Percentiles rank a stretch among this genome's conserved stretches.
Conservation (phyloP, 768 basidiomycete species). For the Pholiota microspora region DNA sequence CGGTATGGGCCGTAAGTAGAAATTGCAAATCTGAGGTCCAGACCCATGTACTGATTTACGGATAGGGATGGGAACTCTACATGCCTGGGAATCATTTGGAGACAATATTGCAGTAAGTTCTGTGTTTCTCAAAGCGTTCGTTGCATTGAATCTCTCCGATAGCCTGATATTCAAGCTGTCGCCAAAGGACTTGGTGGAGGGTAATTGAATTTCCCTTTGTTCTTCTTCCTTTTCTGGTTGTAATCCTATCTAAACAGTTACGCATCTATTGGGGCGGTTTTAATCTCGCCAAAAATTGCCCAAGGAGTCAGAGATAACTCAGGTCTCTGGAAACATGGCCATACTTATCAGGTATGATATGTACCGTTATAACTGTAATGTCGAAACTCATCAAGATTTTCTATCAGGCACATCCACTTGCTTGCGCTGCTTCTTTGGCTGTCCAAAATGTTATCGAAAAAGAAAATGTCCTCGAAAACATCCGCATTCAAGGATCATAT, state of each 20-base stretch:
- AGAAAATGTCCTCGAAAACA: slow-evolving; percentile 70
- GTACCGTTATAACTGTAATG: not conserved
- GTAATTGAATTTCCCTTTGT: slow-evolving; percentile 35
- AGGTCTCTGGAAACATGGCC: slow-evolving; percentile 80
- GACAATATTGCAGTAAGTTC: slow-evolving; percentile 56
- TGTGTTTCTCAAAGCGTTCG: not conserved
- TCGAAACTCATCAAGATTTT: not conserved
- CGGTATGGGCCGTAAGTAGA: slow-evolving; percentile 78
- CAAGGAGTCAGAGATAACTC: slow-evolving; percentile 66
- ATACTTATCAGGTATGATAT: slow-evolving; percentile 70
- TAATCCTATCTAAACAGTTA: slow-evolving; percentile 46
- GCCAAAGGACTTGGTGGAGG: slow-evolving; percentile 92
- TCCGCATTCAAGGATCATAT: slow-evolving; percentile 57
- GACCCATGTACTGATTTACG: not conserved
- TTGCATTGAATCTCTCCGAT: not conserved
- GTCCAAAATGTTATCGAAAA: slow-evolving; percentile 72
- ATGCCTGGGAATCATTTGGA: slow-evolving; percentile 83
- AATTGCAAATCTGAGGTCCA: not conserved
- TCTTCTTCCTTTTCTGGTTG: not conserved
- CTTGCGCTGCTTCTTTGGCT: slow-evolving; percentile 78
- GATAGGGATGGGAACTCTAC: slow-evolving; percentile 81
- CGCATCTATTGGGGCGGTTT: slow-evolving; percentile 77
- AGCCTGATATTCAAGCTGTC: slow-evolving; percentile 85
- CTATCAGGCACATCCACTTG: slow-evolving; percentile 64
- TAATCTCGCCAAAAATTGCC: slow-evolving; percentile 71